Base-by-base conservation (phyloP, 2,329 filamentous ascomycete genomes). In the Fusarium dimerum region DNA sequence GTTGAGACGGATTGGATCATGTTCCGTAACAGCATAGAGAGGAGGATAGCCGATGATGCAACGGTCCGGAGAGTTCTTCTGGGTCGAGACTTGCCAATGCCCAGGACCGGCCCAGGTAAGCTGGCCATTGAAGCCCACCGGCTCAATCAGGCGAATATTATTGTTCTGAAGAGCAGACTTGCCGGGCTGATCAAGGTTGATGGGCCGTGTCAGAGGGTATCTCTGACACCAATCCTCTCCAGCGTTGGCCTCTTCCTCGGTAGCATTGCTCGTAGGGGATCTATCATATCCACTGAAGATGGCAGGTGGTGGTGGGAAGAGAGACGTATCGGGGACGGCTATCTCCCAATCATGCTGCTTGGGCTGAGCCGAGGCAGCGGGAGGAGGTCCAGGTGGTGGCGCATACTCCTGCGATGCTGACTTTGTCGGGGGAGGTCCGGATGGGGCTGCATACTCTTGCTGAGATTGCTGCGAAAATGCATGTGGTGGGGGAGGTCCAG, bases 251-350 rank as follows among this genome's bases (percentile, higher is more conserved):
- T 89, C 82, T 45, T 78, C 76, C 59, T 81, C 78, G 3, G 81
- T 81, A 2, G 89, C 86, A 69, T 93, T 93, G 66, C 83, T 85
- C 3, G 86, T 80, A 0, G 85, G 83, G 12, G 87, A 90, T 32
- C 70, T 73, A 54, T 89, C 83, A 63, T 84, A 84, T 45, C 82
- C 82, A 48, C 72, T 73, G 70, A 84, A 85, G 66, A 90, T 79
- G 30, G 81, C 80, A 0, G 89, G 89, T 1, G 89, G 89, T 0
- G 88, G 88, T 1, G 88, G 88, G 41, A 92, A 82, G 10, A 89
- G 78, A 1, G 87, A 78, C 2, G 84, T 90, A 68, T 92, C 88
- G 0, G 88, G 87, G 2, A 91, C 86, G 3, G 85, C 81, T 7
- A 80, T 66, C 59, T 85, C 78, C 89, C 89, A 92, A 71, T 89